A percentile compares a stretch with the other conserved stretches of the same genome.
Evolutionary conservation across 352 stramenopile species (phyloP).

Genomic region (Phytophthora aleatoria): DNA sequence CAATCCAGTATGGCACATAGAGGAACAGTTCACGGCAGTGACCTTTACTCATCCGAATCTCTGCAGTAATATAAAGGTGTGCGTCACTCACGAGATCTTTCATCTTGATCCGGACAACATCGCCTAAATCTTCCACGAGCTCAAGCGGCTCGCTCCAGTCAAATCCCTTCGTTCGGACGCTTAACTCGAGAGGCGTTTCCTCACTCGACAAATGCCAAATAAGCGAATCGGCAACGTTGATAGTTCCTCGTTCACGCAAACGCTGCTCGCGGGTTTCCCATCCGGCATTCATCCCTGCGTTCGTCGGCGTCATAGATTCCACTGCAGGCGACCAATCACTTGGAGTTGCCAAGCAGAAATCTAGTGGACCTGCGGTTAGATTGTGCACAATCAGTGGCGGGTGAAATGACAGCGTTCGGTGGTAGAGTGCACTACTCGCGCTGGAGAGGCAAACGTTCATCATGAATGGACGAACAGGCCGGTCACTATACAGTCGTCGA

Average conservation of each 20-base stretch:
- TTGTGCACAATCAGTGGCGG: conserved; percentile 85
- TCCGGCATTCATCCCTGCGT: conserved; percentile 47
- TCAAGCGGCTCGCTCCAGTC: conserved; percentile 83
- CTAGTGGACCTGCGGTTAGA: conserved; percentile 67
- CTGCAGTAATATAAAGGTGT: conserved; percentile 70
- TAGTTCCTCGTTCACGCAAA: conserved; percentile 76
- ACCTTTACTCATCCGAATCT: conserved; percentile 58
- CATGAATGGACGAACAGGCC: conserved; percentile 81
- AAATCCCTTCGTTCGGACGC: conserved; percentile 84
- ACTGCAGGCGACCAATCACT: conserved; percentile 68
- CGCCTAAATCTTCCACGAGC: conserved; percentile 52
- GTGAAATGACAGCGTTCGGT: conserved; percentile 78
- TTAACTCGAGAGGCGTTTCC: conserved; percentile 76
- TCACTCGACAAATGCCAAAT: conserved; percentile 86
- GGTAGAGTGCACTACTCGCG: conserved; percentile 61
- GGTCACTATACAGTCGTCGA: conserved; percentile 73
- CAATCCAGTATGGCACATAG: conserved; percentile 90
- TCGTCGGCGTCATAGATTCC: conserved; percentile 42
- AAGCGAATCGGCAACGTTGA: conserved; percentile 77
- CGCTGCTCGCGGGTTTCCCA: conserved; percentile 83
- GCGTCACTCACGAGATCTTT: conserved; percentile 80
- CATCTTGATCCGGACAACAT: conserved; percentile 74
- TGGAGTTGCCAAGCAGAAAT: conserved; percentile 76
- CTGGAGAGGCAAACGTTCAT: conserved; percentile 69
- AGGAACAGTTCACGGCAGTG: conserved; percentile 74